Evolutionary conservation across 208 protist genomes (phyloP).

Genomic region (Crithidia acanthocephali): DNA sequence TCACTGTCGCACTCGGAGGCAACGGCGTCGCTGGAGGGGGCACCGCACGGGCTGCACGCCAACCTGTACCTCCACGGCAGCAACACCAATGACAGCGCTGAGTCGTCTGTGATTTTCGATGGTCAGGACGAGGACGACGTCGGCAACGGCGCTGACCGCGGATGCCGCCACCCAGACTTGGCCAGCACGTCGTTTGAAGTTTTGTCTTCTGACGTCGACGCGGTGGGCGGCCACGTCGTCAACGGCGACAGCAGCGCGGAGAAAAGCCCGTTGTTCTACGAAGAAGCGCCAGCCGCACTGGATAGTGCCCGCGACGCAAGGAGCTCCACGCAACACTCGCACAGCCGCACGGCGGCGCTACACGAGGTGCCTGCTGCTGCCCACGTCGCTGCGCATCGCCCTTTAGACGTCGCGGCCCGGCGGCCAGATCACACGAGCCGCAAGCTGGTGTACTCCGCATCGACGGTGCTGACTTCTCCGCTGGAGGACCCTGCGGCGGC

Average conservation of each 20-base stretch:
- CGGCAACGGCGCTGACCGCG: neutral
- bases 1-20: slow-evolving; percentile 12
- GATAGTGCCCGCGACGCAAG: neutral
- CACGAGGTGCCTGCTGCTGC: neutral
- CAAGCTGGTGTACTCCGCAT: slow-evolving; percentile 23
- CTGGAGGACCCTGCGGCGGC: neutral
- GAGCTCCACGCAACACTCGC: neutral
- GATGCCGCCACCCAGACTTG: neutral
- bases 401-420: neutral
- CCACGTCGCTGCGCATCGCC: neutral
- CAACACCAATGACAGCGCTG: neutral
- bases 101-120: slow-evolving; percentile 9
- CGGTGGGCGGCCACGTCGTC: neutral
- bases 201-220: too few relatives aligned
- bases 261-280: slow-evolving; percentile 2
- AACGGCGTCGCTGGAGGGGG: neutral
- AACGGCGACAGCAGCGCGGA: neutral
- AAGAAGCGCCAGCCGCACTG: neutral
- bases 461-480: slow-evolving; percentile 12
- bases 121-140: neutral
- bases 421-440: slow-evolving; percentile 15
- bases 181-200: slow-evolving; percentile 2
- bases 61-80: too few relatives aligned
- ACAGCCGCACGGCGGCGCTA: slow-evolving; percentile 1
- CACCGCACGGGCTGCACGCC: too few relatives aligned